phyloP scores from a whole-genome alignment of 345 rosid species.

The Brassica carinata region DNA sequence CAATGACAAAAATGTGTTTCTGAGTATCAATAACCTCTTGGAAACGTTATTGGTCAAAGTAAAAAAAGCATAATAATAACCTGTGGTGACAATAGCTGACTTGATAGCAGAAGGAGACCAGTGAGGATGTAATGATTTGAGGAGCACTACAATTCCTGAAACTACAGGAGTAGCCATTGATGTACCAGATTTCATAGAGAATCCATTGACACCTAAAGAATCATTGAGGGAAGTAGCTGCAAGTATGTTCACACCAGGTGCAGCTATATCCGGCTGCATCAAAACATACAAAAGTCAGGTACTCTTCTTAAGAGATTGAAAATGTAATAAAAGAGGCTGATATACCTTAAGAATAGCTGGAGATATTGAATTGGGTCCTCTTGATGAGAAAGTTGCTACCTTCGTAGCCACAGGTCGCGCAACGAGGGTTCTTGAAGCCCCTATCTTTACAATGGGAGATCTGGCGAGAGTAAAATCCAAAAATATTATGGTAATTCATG shows the following conservation, averaged over 20 bases:
- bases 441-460: slow-evolving; percentile 13
- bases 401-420: slow-evolving; percentile 5
- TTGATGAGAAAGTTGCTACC: slow-evolving; percentile 27
- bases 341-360: slow-evolving; percentile 28
- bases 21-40: neutral
- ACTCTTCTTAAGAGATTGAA: neutral
- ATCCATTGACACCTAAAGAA: neutral
- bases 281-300: neutral
- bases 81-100: slow-evolving; percentile 52
- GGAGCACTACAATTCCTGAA: slow-evolving; percentile 43
- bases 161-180: slow-evolving; percentile 48
- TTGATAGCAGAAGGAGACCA: slow-evolving; percentile 53
- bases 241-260: slow-evolving; percentile 45
- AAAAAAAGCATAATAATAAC: slow-evolving; percentile 29
- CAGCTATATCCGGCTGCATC: slow-evolving; percentile 51
- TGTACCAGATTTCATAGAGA: slow-evolving; percentile 36
- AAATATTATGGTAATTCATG: neutral
- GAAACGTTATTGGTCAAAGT: neutral
- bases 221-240: slow-evolving; percentile 38
- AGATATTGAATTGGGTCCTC: slow-evolving; percentile 23
- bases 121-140: slow-evolving; percentile 38
- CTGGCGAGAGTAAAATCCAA: neutral
- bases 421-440: slow-evolving; percentile 9
- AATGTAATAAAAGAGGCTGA: neutral
- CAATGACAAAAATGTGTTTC: neutral